These are phyloP conservation scores for Lactuca sativa DNA, from an alignment of 129 eudicot species.

Conservation along the genomic window DNA sequence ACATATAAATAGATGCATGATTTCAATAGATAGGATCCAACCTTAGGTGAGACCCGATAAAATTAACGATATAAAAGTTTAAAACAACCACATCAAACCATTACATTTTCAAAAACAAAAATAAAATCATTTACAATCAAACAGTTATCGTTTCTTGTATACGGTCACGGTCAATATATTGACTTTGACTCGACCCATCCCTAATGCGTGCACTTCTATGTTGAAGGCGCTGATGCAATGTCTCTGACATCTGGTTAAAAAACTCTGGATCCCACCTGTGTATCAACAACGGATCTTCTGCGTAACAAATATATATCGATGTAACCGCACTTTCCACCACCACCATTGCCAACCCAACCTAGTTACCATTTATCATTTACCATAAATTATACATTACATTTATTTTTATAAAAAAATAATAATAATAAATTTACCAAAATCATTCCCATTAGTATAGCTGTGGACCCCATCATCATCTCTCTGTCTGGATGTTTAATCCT, in stretches of 20 bases:
- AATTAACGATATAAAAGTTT: not conserved
- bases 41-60: constrained; percentile 26
- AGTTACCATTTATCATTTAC: not conserved
- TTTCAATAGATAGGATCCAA: constrained; percentile 11
- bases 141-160: constrained; percentile 45
- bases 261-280: constrained; percentile 84
- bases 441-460: constrained; percentile 95
- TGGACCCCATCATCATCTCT: constrained; percentile 81
- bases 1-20: not conserved
- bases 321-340: constrained; percentile 96
- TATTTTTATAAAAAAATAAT: not conserved
- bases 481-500: constrained; percentile 62
- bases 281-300: constrained; percentile 78
- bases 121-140: constrained; percentile 24
- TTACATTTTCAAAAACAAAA: constrained; percentile 15
- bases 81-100: constrained; percentile 4
- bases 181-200: constrained; percentile 53
- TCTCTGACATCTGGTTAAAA: constrained; percentile 74
- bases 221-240: constrained; percentile 76
- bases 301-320: constrained; percentile 83
- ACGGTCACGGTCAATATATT: constrained; percentile 44
- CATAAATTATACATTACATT: not conserved
- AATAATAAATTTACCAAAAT: constrained; percentile 62
- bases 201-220: constrained; percentile 81
- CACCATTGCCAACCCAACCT: constrained; percentile 95